phyloP scores from a whole-genome alignment of 2,329 filamentous ascomycete species.

The Elsinoe batatas region DNA sequence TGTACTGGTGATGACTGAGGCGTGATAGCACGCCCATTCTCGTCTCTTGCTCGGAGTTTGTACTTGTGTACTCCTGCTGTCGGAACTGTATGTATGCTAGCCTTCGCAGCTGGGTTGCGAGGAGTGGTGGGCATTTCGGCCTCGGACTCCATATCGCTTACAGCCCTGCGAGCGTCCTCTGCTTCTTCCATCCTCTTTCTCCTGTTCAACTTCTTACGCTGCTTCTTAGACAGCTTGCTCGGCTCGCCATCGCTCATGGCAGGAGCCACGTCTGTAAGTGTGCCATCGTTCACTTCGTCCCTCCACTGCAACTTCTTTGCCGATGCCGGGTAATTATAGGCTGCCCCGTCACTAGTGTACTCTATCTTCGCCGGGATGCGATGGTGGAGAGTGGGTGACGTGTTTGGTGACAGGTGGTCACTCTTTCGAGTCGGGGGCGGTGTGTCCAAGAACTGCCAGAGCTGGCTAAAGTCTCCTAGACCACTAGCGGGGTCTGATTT shows the following conservation, averaged over 20 bases:
- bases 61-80: slow-evolving; percentile 5
- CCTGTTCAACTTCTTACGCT: slow-evolving; percentile 28
- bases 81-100: slow-evolving; percentile 24
- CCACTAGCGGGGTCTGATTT: slow-evolving; percentile 15
- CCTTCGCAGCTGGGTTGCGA: slow-evolving; percentile 28
- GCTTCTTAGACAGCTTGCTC: slow-evolving; percentile 26
- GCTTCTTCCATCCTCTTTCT: slow-evolving; percentile 24
- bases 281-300: slow-evolving; percentile 18
- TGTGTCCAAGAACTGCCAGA: slow-evolving; percentile 37
- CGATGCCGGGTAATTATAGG: slow-evolving; percentile 20
- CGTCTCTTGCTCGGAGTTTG: slow-evolving; percentile 12
- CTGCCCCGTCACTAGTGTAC: slow-evolving; percentile 37
- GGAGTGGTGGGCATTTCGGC: slow-evolving; percentile 18
- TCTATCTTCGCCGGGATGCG: slow-evolving; percentile 22
- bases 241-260: slow-evolving; percentile 13
- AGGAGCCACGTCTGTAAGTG: slow-evolving; percentile 16
- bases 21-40: background rate
- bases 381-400: slow-evolving; percentile 17
- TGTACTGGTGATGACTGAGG: background rate
- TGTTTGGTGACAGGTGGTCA: slow-evolving; percentile 14
- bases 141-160: slow-evolving; percentile 28
- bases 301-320: slow-evolving; percentile 21
- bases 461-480: slow-evolving; percentile 38
- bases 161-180: slow-evolving; percentile 19
- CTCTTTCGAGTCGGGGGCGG: slow-evolving; percentile 16